These are phyloP conservation scores for Brassica juncea DNA, from an alignment of 345 rosid species.

Conservation along the genomic window DNA sequence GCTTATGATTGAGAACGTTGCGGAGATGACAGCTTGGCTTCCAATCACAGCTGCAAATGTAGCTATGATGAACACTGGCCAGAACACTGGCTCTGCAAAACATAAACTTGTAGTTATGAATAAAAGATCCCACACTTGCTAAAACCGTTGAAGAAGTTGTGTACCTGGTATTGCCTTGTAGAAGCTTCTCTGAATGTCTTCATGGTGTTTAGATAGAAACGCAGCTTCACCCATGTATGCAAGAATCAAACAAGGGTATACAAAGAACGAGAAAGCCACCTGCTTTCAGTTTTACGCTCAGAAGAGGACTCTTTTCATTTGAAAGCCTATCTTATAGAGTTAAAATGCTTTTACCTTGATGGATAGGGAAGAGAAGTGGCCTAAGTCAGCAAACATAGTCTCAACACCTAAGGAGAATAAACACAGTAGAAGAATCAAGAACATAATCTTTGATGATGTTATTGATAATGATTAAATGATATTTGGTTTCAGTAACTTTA, in stretches of 20 bases:
- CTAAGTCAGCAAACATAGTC: conserved; percentile 82
- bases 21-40: conserved; percentile 89
- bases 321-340: conserved; percentile 2
- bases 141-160: not conserved
- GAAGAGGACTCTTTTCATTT: not conserved
- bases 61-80: conserved; percentile 88
- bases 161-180: conserved; percentile 89
- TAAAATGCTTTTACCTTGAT: conserved; percentile 54
- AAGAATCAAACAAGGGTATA: conserved; percentile 82
- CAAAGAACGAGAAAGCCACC: conserved; percentile 74
- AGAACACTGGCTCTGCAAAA: conserved; percentile 69
- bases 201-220: conserved; percentile 71
- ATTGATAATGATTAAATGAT: not conserved
- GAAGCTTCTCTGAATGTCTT: conserved; percentile 76
- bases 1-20: conserved; percentile 86
- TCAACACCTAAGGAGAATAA: conserved; percentile 63
- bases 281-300: conserved; percentile 28
- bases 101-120: not conserved
- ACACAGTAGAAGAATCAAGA: conserved; percentile 10
- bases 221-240: conserved; percentile 98
- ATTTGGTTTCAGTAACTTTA: conserved; percentile 16
- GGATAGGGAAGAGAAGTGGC: conserved; percentile 83
- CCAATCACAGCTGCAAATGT: conserved; percentile 82
- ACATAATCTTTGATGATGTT: not conserved
- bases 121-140: not conserved